Evolutionary conservation across 768 basidiomycete genomes (phyloP), one percentile per base, ranked within the genome.

Genomic region (Mycena floridula): DNA sequence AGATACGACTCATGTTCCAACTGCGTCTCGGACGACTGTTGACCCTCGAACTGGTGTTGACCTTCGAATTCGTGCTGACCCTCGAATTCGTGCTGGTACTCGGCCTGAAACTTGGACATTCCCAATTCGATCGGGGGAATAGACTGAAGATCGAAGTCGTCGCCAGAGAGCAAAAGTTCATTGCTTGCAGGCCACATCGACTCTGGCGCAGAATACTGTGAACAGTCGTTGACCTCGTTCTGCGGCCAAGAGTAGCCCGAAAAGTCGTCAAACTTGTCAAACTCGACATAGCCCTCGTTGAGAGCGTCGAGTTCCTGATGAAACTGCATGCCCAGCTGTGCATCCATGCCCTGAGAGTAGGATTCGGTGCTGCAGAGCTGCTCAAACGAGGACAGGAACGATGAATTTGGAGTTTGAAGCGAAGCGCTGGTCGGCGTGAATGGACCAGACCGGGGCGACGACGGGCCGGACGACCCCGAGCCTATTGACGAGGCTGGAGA

Each of bases 61-160:
- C 59, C 64, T 44, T 64, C 61, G 37, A 62, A 48, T 16, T 61
- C 15, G 26, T 21, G 32, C 25, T 46, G 23, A 26, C 24, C 25
- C 32, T 45, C 20, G 36, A 41, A 49, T 12, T 49, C 48, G 25
- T 49, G 49, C 36, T 16, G 40, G 25, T 50, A 50, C 23, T 55
- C 58, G 16, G 67, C 65, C 28, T 54, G 51, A 44, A 60, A 67
- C 52, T 76, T 77, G 39, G 74, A 67, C 48, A 76, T 56, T 13
- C 77, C 77, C 43, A 84, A 65, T 49, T 82, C 74, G 58, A 84
- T 72, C 0, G 82, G 75, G 2, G 81, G 82, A 50, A 86, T 86
- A 20, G 79, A 64, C 51, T 55, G 63, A 50, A 86, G 60, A 55
- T 85, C 82, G 57, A 85, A 86, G 62, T 85, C 83, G 58, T 82